phyloP scores from a whole-genome alignment of 129 eudicot species.

The Centella asiatica region DNA sequence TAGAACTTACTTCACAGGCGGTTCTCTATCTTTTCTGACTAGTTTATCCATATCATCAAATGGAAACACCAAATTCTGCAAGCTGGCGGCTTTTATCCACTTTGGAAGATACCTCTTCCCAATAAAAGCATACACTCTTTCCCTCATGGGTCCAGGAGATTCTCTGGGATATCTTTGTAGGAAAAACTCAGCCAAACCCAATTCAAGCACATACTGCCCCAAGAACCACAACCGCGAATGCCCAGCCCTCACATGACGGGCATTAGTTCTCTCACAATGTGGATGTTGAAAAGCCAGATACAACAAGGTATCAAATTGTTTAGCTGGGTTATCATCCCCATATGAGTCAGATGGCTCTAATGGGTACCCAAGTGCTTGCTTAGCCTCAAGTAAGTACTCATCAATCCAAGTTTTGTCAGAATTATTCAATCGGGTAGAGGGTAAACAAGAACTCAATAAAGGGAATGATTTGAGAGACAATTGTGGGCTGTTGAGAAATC shows the following conservation, averaged over 20 bases:
- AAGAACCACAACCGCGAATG: constrained; percentile 80
- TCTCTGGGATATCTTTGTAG: constrained; percentile 97
- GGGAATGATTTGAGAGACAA: constrained; percentile 84
- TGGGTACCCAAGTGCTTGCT: constrained; percentile 95
- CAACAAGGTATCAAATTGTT: constrained; percentile 85
- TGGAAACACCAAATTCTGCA: constrained; percentile 86
- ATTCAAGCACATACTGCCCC: constrained; percentile 86
- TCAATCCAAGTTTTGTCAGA: constrained; percentile 88
- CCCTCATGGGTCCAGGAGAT: constrained; percentile 98
- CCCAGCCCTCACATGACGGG: constrained; percentile 76
- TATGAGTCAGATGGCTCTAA: constrained; percentile 72
- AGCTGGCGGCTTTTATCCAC: constrained; percentile 96
- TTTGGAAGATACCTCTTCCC: constrained; percentile 90
- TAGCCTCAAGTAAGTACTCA: constrained; percentile 82
- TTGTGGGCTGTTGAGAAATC: constrained; percentile 91
- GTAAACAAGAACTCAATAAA: constrained; percentile 82
- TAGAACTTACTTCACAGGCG: constrained; percentile 77
- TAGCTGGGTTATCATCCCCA: constrained; percentile 94
- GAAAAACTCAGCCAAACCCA: constrained; percentile 89
- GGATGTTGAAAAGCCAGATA: constrained; percentile 97
- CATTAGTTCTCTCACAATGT: constrained; percentile 79
- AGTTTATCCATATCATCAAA: constrained; percentile 85
- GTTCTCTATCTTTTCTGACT: constrained; percentile 69
- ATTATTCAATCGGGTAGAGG: constrained; percentile 59
- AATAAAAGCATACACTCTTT: constrained; percentile 80